A percentile compares a stretch with the other conserved stretches of the same genome.
Evolutionary conservation across 345 rosid genomes (phyloP).

Genomic region (Citrus glauca): DNA sequence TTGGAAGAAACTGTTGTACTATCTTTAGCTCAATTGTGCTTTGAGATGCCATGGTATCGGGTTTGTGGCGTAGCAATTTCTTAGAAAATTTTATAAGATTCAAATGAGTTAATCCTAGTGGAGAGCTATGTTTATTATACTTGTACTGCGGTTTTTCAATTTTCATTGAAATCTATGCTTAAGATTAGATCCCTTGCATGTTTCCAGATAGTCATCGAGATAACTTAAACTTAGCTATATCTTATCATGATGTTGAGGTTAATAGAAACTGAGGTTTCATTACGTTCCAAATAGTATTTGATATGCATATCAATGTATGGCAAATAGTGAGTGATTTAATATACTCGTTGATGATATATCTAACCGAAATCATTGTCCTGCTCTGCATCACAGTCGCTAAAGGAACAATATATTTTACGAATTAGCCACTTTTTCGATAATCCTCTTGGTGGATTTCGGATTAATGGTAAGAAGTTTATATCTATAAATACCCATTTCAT

Average conservation of each 20-base stretch:
- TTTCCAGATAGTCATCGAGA: not conserved
- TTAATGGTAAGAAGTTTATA: conserved; percentile 51
- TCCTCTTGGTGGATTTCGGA: conserved; percentile 53
- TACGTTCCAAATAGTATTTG: not conserved
- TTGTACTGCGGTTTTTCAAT: too few species aligned
- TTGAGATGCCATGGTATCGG: not conserved
- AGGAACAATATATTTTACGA: conserved; percentile 58
- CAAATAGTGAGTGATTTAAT: not conserved
- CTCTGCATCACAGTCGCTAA: conserved; percentile 48
- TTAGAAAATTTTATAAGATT: not conserved
- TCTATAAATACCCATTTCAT: not conserved
- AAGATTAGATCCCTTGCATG: too few species aligned
- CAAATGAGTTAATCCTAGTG: not conserved
- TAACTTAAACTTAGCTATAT: not conserved
- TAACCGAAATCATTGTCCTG: conserved; percentile 59
- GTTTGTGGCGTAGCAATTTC: not conserved
- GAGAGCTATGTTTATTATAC: too few species aligned
- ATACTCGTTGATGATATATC: not conserved
- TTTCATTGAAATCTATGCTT: too few species aligned
- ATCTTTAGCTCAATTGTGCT: not conserved
- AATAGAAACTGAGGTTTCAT: not conserved
- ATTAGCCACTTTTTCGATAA: conserved; percentile 50
- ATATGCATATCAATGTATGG: not conserved
- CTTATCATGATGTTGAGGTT: not conserved
- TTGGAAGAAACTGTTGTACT: not conserved